A percentile compares a stretch with the other conserved stretches of the same genome.
These are phyloP conservation scores for Sporothrix phasma DNA, from an alignment of 2,329 filamentous ascomycete species.

Conservation along the genomic window DNA sequence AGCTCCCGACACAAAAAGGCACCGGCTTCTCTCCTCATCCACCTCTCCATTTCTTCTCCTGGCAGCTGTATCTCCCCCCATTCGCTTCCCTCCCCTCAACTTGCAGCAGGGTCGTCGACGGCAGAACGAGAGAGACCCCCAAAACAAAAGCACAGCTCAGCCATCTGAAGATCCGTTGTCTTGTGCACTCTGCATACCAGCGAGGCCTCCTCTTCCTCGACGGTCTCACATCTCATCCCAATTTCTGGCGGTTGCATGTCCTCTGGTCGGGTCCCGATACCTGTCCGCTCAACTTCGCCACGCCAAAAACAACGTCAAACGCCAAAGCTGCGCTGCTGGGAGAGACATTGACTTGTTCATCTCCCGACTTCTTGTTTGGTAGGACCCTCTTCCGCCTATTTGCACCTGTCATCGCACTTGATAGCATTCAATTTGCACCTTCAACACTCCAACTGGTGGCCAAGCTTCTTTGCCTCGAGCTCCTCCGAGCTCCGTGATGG, in stretches of 20 bases:
- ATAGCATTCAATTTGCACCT: not conserved
- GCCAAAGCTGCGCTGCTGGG: conserved; percentile 38
- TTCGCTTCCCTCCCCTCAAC: not conserved
- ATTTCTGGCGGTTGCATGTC: not conserved
- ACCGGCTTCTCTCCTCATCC: not conserved
- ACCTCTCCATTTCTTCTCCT: not conserved
- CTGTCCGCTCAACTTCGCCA: not conserved
- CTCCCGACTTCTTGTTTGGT: conserved; percentile 62
- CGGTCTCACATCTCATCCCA: not conserved
- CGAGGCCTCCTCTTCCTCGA: not conserved
- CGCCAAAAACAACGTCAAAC: not conserved
- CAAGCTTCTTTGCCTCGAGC: not conserved
- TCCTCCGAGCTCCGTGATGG: not conserved
- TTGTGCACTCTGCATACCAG: too few relatives aligned
- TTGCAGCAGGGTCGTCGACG: not conserved
- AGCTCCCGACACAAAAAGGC: not conserved
- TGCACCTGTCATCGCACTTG: not conserved
- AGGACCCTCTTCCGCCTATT: conserved; percentile 25
- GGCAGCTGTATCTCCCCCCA: not conserved
- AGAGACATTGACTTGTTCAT: conserved; percentile 99
- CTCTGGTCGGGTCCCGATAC: not conserved
- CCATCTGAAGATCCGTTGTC: not conserved
- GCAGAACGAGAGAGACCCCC: not conserved
- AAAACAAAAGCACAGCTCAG: not conserved
- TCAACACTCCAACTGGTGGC: not conserved